Evolutionary conservation across 1,139 yeast species (phyloP).

Genomic region (Wickerhamiella infanticola): DNA sequence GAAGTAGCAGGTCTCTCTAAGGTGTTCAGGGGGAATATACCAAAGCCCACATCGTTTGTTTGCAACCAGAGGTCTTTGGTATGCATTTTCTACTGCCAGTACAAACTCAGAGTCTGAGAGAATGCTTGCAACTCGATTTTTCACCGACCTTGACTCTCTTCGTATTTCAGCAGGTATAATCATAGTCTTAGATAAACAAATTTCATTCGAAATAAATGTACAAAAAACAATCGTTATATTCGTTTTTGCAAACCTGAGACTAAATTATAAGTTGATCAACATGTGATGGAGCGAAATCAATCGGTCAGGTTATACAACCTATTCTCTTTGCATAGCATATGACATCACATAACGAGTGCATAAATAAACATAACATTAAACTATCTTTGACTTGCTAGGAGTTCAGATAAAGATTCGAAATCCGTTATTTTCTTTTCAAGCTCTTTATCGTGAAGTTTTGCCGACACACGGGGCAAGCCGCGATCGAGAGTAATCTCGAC

Average conservation of each 20-base stretch:
- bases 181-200: neutral
- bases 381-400: no score
- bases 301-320: no score
- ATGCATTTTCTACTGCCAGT: slow-evolving; percentile 21
- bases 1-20: slow-evolving; percentile 45
- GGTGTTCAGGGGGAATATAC: slow-evolving; percentile 42
- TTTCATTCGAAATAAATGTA: no score
- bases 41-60: slow-evolving; percentile 83
- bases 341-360: no score
- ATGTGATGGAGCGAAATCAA: no score
- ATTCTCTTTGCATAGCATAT: no score
- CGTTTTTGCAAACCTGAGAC: no score
- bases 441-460: neutral
- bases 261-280: no score
- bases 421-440: neutral
- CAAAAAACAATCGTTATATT: no score
- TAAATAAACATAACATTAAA: no score
- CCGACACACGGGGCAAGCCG: neutral
- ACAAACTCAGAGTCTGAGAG: slow-evolving; percentile 41
- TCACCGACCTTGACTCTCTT: slow-evolving; percentile 40
- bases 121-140: slow-evolving; percentile 58
- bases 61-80: slow-evolving; percentile 30
- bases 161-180: slow-evolving; percentile 18
- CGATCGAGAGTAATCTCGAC: neutral
- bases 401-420: neutral